Evolutionary conservation across 2,329 filamentous ascomycete genomes (phyloP).

Genomic region (Stagonosporopsis chrysanthemi): DNA sequence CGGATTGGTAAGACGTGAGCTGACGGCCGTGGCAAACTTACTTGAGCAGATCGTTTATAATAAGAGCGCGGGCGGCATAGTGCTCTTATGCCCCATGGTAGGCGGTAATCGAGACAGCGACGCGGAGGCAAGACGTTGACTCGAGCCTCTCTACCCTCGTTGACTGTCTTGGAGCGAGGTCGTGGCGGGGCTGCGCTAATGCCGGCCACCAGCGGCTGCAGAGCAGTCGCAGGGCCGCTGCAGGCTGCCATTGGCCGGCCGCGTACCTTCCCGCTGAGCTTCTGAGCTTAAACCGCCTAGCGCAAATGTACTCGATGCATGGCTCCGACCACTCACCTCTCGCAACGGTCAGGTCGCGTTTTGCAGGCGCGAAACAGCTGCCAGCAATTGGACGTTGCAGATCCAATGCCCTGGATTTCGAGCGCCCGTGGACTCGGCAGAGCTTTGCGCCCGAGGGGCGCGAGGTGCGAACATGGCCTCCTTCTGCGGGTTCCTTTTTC

Average conservation of each 20-base stretch:
- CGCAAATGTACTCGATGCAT: slow-evolving; percentile 28
- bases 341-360: slow-evolving; percentile 33
- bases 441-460: slow-evolving; percentile 27
- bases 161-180: slow-evolving; percentile 29
- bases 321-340: slow-evolving; percentile 38
- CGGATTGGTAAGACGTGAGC: slow-evolving; percentile 23
- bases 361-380: slow-evolving; percentile 42
- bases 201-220: slow-evolving; percentile 25
- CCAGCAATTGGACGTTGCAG: slow-evolving; percentile 34
- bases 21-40: slow-evolving; percentile 19
- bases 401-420: slow-evolving; percentile 25
- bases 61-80: slow-evolving; percentile 20
- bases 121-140: slow-evolving; percentile 1
- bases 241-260: slow-evolving; percentile 29
- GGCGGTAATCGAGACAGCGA: slow-evolving; percentile 14
- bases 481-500: slow-evolving; percentile 19
- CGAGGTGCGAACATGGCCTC: slow-evolving; percentile 28
- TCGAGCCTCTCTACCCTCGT: slow-evolving; percentile 14
- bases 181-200: slow-evolving; percentile 18
- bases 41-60: slow-evolving; percentile 16
- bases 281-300: slow-evolving; percentile 28
- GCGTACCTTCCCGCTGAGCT: slow-evolving; percentile 28
- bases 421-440: slow-evolving; percentile 32
- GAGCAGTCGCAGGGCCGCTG: slow-evolving; percentile 21
- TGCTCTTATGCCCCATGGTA: slow-evolving; percentile 21